Base-by-base conservation (phyloP, 2,329 filamentous ascomycete genomes). In the Cladophialophora carrionii region DNA sequence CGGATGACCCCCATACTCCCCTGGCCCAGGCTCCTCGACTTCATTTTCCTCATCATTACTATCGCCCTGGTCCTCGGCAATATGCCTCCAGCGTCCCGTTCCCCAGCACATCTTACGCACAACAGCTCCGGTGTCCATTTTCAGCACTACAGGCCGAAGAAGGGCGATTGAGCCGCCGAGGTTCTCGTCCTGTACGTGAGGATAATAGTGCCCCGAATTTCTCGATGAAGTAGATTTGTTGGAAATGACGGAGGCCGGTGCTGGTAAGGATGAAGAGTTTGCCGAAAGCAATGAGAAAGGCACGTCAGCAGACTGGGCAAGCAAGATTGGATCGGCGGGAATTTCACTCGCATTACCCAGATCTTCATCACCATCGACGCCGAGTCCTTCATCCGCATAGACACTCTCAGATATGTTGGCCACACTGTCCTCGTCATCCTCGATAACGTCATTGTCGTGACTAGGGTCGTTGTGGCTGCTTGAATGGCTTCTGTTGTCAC, bases 21-120 rank as follows among this genome's bases (percentile, higher is more conserved):
- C 29, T 3, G 29, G 17, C 2, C 20, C 14, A 10, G 29, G 9
- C 8, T 59, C 43, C 29, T 51, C 37, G 26, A 22, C 29, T 46
- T 41, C 62, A 54, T 48, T 51, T 29, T 37, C 59, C 20, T 54
- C 53, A 12, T 43, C 51, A 12, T 57, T 52, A 17, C 20, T n/a
- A 12, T 41, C 53, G 8, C n/a, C n/a, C 3, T 46, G 20, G 51
- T 59, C 26, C 14, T 46, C 63, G 4, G 52, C 29, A 24, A 14
- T n/a, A 14, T 55, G 26, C 20, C 32, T 14, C 6, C 22, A 24
- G 32, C 41, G 41, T 4, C 62, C 51, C 1, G 20, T 22, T 1
- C 55, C 57, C 67, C 69, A 71, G 37, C 48, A 52, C 65, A 71
- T 65, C 61, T 68, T 66, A 12, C 62, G 61, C 29, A 65, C 66